Percentiles rank a stretch among this genome's conserved stretches.
These are phyloP conservation scores for Yamadazyma atmosphaerica DNA, from an alignment of 1,139 yeast genomes.

Conservation along the genomic window DNA sequence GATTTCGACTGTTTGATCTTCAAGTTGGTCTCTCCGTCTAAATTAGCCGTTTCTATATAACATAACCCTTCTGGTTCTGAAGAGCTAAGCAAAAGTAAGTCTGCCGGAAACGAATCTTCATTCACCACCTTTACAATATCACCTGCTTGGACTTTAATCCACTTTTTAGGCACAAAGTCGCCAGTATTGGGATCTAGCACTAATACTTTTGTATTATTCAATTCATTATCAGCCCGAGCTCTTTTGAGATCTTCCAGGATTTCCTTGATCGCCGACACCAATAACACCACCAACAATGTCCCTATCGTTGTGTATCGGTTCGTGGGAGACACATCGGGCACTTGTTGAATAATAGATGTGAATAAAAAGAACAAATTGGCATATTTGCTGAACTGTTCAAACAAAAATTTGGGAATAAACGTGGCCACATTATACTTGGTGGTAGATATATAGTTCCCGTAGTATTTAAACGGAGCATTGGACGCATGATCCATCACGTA, in stretches of 20 bases:
- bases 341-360: constrained; percentile 94
- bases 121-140: constrained; percentile 83
- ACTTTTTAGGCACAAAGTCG: constrained; percentile 62
- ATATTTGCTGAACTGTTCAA: constrained; percentile 96
- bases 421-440: constrained; percentile 96
- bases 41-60: constrained; percentile 94
- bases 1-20: constrained; percentile 86
- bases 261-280: constrained; percentile 92
- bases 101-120: constrained; percentile 96
- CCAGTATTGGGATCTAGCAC: constrained; percentile 66
- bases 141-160: constrained; percentile 92
- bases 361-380: constrained; percentile 92
- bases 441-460: constrained; percentile 88
- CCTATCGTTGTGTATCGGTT: constrained; percentile 95
- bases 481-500: constrained; percentile 60
- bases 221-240: constrained; percentile 82
- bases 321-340: constrained; percentile 95
- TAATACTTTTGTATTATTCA: constrained; percentile 74
- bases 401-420: constrained; percentile 88
- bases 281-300: constrained; percentile 76
- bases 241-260: constrained; percentile 88
- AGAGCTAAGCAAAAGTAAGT: constrained; percentile 76
- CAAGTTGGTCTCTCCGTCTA: constrained; percentile 96
- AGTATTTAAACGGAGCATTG: constrained; percentile 58
- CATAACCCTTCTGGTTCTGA: constrained; percentile 98